Conservation (phyloP, 306 rosid species). For the Vigna unguiculata region DNA sequence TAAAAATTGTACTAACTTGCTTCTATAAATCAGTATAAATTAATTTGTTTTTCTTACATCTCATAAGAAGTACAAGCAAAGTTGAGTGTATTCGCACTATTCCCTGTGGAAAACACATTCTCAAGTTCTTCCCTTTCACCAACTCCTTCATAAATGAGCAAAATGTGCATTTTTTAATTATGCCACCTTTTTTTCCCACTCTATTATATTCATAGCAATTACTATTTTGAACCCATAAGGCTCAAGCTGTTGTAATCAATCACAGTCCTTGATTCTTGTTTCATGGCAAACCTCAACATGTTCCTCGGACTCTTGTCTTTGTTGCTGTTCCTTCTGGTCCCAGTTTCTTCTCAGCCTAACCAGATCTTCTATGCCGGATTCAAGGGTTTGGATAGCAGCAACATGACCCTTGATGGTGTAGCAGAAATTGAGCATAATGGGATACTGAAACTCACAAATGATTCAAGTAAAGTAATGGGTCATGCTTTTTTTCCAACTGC, state of each 20-base stretch:
- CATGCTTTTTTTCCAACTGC: constrained; percentile 61
- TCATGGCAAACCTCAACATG: constrained; percentile 49
- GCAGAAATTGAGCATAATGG: constrained; percentile 64
- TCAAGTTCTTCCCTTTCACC: not conserved
- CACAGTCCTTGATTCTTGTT: constrained; percentile 15
- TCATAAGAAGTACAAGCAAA: too few species aligned
- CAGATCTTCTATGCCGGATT: constrained; percentile 65
- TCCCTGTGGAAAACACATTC: too few species aligned
- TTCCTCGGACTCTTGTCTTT: constrained; percentile 40
- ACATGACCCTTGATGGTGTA: constrained; percentile 55
- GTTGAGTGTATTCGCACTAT: too few species aligned
- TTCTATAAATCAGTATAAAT: too few species aligned
- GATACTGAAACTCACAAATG: constrained; percentile 65
- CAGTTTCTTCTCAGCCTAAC: constrained; percentile 50
- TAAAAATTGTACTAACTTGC: too few species aligned
- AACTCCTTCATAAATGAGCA: not conserved
- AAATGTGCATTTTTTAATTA: not conserved
- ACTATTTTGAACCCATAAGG: not conserved
- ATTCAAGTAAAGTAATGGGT: constrained; percentile 59
- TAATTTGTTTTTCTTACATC: too few species aligned
- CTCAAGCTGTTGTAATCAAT: not conserved
- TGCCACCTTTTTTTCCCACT: not conserved
- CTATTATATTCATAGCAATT: not conserved
- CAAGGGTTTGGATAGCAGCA: constrained; percentile 49
- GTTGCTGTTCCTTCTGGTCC: constrained; percentile 43